Evolutionary conservation across 1,284 basidiomycete species (phyloP).

Genomic region (Ustilago curta): DNA sequence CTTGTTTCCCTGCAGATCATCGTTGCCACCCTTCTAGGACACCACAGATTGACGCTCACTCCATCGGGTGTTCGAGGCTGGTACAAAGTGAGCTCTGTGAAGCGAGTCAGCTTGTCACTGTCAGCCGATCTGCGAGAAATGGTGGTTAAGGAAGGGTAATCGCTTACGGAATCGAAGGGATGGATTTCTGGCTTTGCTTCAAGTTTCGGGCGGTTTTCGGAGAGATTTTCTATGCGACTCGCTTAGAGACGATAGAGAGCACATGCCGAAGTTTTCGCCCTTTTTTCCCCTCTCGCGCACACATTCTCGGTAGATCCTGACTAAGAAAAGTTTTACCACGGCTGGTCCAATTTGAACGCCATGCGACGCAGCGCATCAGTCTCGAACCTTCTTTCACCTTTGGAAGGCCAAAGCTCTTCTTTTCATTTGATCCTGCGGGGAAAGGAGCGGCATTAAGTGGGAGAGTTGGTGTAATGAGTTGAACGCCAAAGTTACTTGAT

Average conservation of each 20-base stretch:
- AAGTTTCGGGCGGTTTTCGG: constrained; percentile 16
- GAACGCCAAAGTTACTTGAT: background rate
- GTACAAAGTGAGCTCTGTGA: too few relatives aligned
- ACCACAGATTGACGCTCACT: too few relatives aligned
- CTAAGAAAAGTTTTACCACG: constrained; percentile 1
- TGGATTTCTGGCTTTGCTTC: too few relatives aligned
- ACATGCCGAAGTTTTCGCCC: constrained; percentile 2
- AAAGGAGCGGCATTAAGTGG: background rate
- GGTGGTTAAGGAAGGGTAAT: too few relatives aligned
- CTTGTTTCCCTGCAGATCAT: background rate
- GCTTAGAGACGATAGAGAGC: background rate
- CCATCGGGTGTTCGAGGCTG: too few relatives aligned
- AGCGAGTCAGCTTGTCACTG: too few relatives aligned
- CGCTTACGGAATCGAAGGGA: too few relatives aligned
- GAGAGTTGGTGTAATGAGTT: constrained; percentile 16
- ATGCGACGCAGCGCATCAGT: too few relatives aligned
- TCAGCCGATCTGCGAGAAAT: too few relatives aligned
- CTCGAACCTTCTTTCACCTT: too few relatives aligned
- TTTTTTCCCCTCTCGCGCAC: background rate
- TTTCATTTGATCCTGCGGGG: background rate
- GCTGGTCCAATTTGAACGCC: background rate
- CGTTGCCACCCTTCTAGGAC: background rate
- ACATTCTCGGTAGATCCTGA: background rate
- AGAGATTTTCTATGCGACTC: constrained; percentile 5
- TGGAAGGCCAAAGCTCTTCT: too few relatives aligned